These are phyloP conservation scores for Benincasa hispida DNA, from an alignment of 306 rosid genomes.

Conservation along the genomic window DNA sequence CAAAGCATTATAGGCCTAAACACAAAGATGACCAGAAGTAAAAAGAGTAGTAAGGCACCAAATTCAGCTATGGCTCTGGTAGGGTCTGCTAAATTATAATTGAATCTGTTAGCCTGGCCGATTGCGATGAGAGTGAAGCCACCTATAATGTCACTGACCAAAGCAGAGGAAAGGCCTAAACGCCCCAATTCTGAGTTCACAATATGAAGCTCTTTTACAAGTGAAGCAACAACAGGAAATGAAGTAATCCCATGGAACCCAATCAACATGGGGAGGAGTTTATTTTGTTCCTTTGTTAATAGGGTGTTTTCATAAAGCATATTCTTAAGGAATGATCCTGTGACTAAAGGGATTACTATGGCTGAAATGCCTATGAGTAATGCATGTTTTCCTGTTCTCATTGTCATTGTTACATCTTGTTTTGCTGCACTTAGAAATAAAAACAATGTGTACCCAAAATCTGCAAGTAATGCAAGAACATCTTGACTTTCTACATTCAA, in stretches of 20 bases:
- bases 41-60: background rate
- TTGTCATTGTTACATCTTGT: conserved; percentile 34
- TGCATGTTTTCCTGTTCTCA: conserved; percentile 26
- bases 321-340: background rate
- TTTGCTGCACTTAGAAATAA: conserved; percentile 33
- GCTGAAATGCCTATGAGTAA: conserved; percentile 18
- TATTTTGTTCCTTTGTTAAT: background rate
- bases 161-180: too few relatives aligned
- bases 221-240: conserved; percentile 11
- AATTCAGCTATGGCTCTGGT: background rate
- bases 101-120: background rate
- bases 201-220: conserved; percentile 26
- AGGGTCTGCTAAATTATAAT: background rate
- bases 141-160: conserved; percentile 33
- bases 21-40: conserved; percentile 5
- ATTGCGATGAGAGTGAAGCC: background rate
- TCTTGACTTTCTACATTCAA: conserved; percentile 31
- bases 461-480: conserved; percentile 13
- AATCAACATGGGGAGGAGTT: background rate
- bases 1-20: conserved; percentile 40
- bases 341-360: background rate
- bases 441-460: too few relatives aligned
- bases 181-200: conserved; percentile 58
- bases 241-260: background rate
- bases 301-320: background rate